phyloP scores from a whole-genome alignment of 495 filamentous ascomycete species.

The Neurospora hispaniola region DNA sequence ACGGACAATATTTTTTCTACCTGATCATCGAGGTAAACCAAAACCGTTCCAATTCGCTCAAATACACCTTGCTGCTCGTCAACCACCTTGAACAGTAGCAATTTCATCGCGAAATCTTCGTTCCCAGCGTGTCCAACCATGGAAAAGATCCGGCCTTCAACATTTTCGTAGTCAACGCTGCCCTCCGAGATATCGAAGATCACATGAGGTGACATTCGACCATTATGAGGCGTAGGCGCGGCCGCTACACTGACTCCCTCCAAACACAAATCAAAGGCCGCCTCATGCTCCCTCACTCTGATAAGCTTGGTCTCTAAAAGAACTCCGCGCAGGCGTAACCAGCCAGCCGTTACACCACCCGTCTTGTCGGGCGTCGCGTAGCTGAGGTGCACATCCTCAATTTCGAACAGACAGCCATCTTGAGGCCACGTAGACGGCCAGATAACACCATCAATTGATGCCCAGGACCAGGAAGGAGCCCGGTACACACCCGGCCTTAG shows the following conservation, averaged over 20 bases:
- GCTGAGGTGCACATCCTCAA: background rate
- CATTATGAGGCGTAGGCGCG: fast-evolving
- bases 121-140: background rate
- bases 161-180: background rate
- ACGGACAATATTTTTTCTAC: background rate
- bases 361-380: background rate
- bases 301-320: background rate
- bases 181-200: background rate
- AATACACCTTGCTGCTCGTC: background rate
- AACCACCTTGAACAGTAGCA: background rate
- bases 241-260: background rate
- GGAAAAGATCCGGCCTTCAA: background rate
- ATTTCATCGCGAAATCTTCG: fast-evolving
- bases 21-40: fast-evolving
- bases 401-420: background rate
- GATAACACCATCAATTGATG: background rate
- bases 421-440: fast-evolving
- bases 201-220: background rate
- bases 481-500: background rate
- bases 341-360: background rate
- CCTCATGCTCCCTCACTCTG: background rate
- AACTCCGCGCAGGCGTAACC: background rate
- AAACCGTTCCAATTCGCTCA: background rate
- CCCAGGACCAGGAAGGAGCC: background rate
- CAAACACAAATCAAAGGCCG: background rate